Evolutionary conservation across 768 basidiomycete species (phyloP).

Genomic region (Pisolithus orientalis): DNA sequence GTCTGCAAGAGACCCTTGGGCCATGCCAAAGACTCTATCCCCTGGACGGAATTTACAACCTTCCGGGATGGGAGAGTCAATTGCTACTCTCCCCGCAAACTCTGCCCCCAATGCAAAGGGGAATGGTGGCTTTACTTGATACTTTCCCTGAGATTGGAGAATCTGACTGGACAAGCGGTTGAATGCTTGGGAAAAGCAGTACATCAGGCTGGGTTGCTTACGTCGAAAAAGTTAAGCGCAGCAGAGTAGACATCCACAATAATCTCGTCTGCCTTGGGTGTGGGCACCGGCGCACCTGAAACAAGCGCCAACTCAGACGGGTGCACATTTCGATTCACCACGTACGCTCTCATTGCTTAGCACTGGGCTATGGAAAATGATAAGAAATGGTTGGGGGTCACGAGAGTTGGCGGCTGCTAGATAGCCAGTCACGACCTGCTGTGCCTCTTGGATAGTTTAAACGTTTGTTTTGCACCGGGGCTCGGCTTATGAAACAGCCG

Average conservation of each 20-base stretch:
- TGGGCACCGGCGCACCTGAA: conserved; percentile 53
- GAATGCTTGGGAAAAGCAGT: conserved; percentile 7
- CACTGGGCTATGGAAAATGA: not conserved
- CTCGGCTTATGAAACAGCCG: too few species aligned
- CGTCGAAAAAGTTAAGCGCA: conserved; percentile 75
- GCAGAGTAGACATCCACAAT: conserved; percentile 72
- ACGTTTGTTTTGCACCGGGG: too few species aligned
- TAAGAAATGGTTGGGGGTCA: not conserved
- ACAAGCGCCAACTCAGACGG: conserved; percentile 56
- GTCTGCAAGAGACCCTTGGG: conserved; percentile 78
- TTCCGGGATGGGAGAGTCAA: conserved; percentile 66
- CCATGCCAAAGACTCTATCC: conserved; percentile 82
- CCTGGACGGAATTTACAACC: conserved; percentile 77
- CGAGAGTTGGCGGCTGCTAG: not conserved
- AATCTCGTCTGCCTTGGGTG: conserved; percentile 44
- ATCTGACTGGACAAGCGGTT: conserved; percentile 41
- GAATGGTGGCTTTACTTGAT: conserved; percentile 76
- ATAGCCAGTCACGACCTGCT: not conserved
- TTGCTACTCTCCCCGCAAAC: conserved; percentile 74
- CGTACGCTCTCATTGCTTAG: conserved; percentile 67
- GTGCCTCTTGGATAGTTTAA: too few species aligned
- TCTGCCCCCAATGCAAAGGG: conserved; percentile 85
- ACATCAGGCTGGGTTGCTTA: conserved; percentile 31
- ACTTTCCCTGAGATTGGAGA: conserved; percentile 84
- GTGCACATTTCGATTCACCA: conserved; percentile 63